Conservation (phyloP, 2,329 filamentous ascomycete species). For the Zymoseptoria ardabiliae region DNA sequence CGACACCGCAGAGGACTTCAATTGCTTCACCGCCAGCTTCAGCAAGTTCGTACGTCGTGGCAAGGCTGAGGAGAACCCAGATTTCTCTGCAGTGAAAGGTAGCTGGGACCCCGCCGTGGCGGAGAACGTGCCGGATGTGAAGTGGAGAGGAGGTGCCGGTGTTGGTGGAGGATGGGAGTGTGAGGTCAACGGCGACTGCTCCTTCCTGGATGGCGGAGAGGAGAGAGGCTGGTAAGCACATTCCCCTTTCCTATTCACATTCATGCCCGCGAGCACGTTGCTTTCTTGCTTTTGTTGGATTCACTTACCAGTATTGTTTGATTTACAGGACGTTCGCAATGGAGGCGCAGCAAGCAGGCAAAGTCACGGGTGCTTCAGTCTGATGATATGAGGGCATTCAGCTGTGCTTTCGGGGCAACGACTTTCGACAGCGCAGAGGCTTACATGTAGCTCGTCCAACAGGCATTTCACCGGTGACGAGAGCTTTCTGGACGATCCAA, state of each 20-base stretch:
- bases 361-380: slow-evolving; percentile 5
- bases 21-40: slow-evolving; percentile 74
- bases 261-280: not conserved
- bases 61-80: slow-evolving; percentile 7
- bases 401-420: slow-evolving; percentile 2
- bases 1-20: slow-evolving; percentile 69
- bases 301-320: slow-evolving; percentile 20
- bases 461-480: slow-evolving; percentile 54
- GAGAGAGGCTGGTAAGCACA: slow-evolving; percentile 80
- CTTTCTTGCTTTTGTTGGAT: slow-evolving; percentile 8
- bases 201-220: slow-evolving; percentile 68
- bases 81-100: slow-evolving; percentile 3
- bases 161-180: slow-evolving; percentile 75
- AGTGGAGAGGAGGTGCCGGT: slow-evolving; percentile 54
- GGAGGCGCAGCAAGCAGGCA: slow-evolving; percentile 17
- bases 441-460: slow-evolving; percentile 12
- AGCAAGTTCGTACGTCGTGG: slow-evolving; percentile 55
- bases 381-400: not conserved
- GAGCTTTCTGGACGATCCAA: slow-evolving; percentile 41
- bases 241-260: slow-evolving; percentile 18
- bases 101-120: slow-evolving; percentile 26
- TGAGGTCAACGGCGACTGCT: slow-evolving; percentile 73
- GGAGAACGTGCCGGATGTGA: slow-evolving; percentile 35
- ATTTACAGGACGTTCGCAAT: slow-evolving; percentile 28
- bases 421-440: slow-evolving; percentile 6